Evolutionary conservation across 768 basidiomycete species (phyloP).

Genomic region (Cystobasidium onofrii): DNA sequence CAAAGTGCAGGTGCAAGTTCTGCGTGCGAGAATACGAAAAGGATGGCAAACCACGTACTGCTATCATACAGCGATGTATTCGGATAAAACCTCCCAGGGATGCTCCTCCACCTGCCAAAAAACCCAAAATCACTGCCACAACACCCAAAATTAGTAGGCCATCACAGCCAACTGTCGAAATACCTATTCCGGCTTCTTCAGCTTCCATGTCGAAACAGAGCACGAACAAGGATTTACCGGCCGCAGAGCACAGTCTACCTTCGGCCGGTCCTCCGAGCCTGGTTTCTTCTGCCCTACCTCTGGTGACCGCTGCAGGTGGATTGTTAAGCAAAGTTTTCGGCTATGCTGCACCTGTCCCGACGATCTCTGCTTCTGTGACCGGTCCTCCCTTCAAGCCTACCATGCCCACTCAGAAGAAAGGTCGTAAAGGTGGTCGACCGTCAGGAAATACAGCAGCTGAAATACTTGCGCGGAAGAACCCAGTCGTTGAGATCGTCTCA

Average conservation of each 20-base stretch:
- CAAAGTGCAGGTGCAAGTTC: slow-evolving; percentile 18
- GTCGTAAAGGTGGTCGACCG: not conserved
- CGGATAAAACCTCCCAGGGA: not conserved
- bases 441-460: not conserved
- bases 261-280: not conserved
- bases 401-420: not conserved
- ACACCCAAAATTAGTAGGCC: not conserved
- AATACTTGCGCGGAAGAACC: not conserved
- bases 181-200: not conserved
- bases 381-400: not conserved
- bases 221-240: too few relatives aligned
- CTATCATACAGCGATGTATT: not conserved
- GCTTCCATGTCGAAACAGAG: not conserved
- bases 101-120: not conserved
- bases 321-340: not conserved
- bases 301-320: not conserved
- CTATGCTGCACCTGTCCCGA: not conserved
- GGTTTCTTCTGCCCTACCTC: not conserved
- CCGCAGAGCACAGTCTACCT: not conserved
- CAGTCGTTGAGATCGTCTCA: not conserved
- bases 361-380: not conserved
- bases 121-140: not conserved
- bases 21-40: not conserved
- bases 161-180: not conserved
- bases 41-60: not conserved